A percentile compares a stretch with the other conserved stretches of the same genome.
These are phyloP conservation scores for Suillus paluster DNA, from an alignment of 768 basidiomycete species.

Conservation along the genomic window DNA sequence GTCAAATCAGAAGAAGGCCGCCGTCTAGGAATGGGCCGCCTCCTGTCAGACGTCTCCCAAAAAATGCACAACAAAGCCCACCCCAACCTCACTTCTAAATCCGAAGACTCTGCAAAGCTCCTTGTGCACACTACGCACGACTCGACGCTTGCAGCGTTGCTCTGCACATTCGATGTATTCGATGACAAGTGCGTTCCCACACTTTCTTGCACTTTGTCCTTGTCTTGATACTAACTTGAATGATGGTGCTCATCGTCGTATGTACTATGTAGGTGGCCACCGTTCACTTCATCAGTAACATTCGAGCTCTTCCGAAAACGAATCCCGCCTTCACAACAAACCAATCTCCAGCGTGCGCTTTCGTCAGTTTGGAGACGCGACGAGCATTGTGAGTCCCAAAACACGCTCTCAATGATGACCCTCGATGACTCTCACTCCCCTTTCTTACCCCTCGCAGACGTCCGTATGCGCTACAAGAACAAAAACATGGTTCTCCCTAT, in stretches of 20 bases:
- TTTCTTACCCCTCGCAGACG: slow-evolving; percentile 40
- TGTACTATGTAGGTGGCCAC: slow-evolving; percentile 61
- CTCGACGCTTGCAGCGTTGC: slow-evolving; percentile 67
- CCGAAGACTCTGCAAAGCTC: slow-evolving; percentile 58
- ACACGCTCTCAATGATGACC: not conserved
- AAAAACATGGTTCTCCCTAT: slow-evolving; percentile 62
- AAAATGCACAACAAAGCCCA: slow-evolving; percentile 66
- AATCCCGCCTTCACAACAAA: slow-evolving; percentile 12
- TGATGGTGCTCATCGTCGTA: not conserved
- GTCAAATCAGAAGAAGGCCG: slow-evolving; percentile 79
- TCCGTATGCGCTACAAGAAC: slow-evolving; percentile 83
- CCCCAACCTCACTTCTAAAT: too few relatives aligned
- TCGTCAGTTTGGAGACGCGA: slow-evolving; percentile 41
- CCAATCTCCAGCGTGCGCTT: slow-evolving; percentile 46
- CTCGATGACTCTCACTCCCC: not conserved
- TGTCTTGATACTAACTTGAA: not conserved
- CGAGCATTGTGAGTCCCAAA: slow-evolving; percentile 48
- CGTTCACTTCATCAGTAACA: slow-evolving; percentile 73
- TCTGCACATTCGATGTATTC: slow-evolving; percentile 69
- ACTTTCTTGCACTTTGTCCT: too few relatives aligned
- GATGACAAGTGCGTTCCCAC: slow-evolving; percentile 59
- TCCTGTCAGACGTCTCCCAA: slow-evolving; percentile 64
- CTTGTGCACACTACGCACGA: slow-evolving; percentile 77
- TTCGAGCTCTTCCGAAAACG: slow-evolving; percentile 70
- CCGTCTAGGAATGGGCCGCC: slow-evolving; percentile 75